Percentiles rank a stretch among this genome's conserved stretches.
phyloP scores from a whole-genome alignment of 305 asterid genomes.

The Rubia tinctorum region DNA sequence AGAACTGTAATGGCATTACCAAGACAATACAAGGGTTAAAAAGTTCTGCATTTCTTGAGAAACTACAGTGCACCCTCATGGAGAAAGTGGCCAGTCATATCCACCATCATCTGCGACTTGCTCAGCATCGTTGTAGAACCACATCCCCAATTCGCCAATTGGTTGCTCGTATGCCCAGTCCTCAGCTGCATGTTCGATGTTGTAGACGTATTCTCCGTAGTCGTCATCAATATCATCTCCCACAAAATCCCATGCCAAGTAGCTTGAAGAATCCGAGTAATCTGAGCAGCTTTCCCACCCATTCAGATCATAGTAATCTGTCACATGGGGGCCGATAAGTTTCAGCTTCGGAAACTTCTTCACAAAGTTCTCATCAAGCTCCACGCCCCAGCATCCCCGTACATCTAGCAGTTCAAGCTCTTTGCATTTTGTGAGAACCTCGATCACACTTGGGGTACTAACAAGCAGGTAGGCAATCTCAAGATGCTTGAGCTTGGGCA shows the following conservation, averaged over 20 bases:
- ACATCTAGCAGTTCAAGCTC: conserved; percentile 64
- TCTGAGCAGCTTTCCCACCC: conserved; percentile 68
- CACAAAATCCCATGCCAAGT: conserved; percentile 65
- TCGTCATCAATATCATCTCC: conserved; percentile 49
- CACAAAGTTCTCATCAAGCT: conserved; percentile 51
- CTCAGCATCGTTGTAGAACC: conserved; percentile 68
- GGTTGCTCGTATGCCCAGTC: conserved; percentile 50
- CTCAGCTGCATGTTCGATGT: conserved; percentile 23
- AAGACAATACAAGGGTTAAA: neutral
- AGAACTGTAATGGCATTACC: neutral
- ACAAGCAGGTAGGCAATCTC: conserved; percentile 80
- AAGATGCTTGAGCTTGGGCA: conserved; percentile 77
- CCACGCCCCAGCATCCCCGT: conserved; percentile 81
- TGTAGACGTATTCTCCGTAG: conserved; percentile 19
- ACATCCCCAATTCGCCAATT: conserved; percentile 61
- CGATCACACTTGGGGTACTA: conserved; percentile 41
- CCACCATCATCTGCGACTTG: conserved; percentile 46
- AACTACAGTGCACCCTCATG: conserved; percentile 14
- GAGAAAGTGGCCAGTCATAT: conserved; percentile 79
- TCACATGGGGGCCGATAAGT: conserved; percentile 64
- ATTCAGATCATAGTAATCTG: conserved; percentile 48
- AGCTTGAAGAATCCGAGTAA: conserved; percentile 62
- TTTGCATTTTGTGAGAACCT: conserved; percentile 58
- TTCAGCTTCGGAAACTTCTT: conserved; percentile 44
- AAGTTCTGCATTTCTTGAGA: neutral